Conservation (phyloP, 2,329 filamentous ascomycete species). For the Plenodomus biglobosus region DNA sequence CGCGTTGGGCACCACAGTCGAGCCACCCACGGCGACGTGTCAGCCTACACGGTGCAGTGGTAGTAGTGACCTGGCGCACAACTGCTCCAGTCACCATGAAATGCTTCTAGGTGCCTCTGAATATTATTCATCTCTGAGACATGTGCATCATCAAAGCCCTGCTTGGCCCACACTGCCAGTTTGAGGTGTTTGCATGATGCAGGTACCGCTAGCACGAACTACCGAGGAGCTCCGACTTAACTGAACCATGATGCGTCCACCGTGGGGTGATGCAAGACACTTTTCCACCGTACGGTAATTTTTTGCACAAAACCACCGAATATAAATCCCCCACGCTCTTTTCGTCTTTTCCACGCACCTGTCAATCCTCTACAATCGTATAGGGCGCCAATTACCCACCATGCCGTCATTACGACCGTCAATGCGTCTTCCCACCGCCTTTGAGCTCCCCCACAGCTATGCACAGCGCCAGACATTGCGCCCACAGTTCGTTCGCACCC, state of each 20-base stretch:
- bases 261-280: slow-evolving; percentile 35
- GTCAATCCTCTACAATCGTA: slow-evolving; percentile 13
- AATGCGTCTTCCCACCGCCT: slow-evolving; percentile 26
- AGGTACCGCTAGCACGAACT: slow-evolving; percentile 9
- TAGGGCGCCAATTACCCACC: slow-evolving; percentile 17
- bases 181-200: slow-evolving; percentile 23
- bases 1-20: background rate
- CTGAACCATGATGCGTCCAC: slow-evolving; percentile 22
- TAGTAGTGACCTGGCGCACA: background rate
- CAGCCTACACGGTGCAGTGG: background rate
- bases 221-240: slow-evolving; percentile 17
- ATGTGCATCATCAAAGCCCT: background rate
- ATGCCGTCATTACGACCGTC: slow-evolving; percentile 37
- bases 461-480: slow-evolving; percentile 25
- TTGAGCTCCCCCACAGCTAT: slow-evolving; percentile 31
- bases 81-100: background rate
- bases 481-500: slow-evolving; percentile 16
- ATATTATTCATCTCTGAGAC: background rate
- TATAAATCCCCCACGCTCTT: background rate
- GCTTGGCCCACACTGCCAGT: background rate
- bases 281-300: slow-evolving; percentile 8
- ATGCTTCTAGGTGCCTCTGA: background rate
- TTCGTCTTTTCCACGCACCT: slow-evolving; percentile 12
- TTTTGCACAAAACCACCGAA: slow-evolving; percentile 12
- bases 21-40: background rate